Percentiles rank a stretch among this genome's conserved stretches.
Conservation (phyloP, 2,329 filamentous ascomycete genomes). For the Cordyceps fumosorosea region DNA sequence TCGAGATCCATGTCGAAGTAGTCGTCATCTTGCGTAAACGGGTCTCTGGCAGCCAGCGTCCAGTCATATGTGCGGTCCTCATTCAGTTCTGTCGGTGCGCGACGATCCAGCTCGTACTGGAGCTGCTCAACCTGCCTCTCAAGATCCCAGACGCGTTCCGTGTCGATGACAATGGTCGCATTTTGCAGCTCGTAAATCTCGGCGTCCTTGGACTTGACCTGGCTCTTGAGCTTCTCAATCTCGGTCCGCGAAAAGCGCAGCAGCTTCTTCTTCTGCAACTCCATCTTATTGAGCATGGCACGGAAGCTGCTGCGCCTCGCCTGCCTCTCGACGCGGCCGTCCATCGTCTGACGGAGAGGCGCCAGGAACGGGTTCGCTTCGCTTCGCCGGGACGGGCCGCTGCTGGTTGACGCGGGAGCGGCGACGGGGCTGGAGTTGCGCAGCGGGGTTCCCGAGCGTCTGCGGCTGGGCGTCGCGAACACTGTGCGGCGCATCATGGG, state of each 20-base stretch:
- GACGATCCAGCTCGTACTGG: conserved; percentile 24
- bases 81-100: conserved; percentile 16
- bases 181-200: conserved; percentile 49
- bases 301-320: conserved; percentile 50
- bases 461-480: conserved; percentile 33
- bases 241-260: conserved; percentile 36
- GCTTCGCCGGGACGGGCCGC: conserved; percentile 19
- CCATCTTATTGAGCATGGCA: conserved; percentile 50
- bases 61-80: conserved; percentile 37
- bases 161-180: conserved; percentile 43
- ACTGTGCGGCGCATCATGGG: conserved; percentile 50
- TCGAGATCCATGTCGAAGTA: conserved; percentile 34
- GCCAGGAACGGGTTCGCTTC: conserved; percentile 13
- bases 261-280: conserved; percentile 38
- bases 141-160: conserved; percentile 36
- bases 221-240: conserved; percentile 40
- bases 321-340: conserved; percentile 51
- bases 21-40: conserved; percentile 32
- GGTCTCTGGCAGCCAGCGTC: conserved; percentile 44
- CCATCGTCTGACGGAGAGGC: conserved; percentile 46
- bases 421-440: conserved; percentile 13
- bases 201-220: conserved; percentile 43
- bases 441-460: conserved; percentile 40
- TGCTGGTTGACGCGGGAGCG: conserved; percentile 13
- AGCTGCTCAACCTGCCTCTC: conserved; percentile 34